These are phyloP conservation scores for Ananas comosus DNA, from an alignment of 176 grass and related monocot genomes.

Conservation along the genomic window DNA sequence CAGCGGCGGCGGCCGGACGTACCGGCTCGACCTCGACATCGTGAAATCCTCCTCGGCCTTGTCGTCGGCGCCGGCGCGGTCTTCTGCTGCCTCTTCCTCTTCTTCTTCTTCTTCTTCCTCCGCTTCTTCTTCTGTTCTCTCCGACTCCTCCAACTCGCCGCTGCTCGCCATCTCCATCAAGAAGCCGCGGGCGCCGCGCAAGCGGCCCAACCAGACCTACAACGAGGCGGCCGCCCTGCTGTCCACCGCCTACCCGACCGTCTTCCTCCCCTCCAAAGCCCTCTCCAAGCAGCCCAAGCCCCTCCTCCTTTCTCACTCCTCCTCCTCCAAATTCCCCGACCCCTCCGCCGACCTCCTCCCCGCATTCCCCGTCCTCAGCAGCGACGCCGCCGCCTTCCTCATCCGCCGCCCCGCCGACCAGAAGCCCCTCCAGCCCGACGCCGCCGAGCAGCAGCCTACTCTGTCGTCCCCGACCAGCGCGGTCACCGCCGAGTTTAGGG, in stretches of 20 bases:
- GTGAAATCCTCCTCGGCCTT: slow-evolving; percentile 46
- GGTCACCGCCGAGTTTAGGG: background rate
- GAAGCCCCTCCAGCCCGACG: background rate
- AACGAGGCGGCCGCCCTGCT: slow-evolving; percentile 88
- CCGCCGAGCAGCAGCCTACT: background rate
- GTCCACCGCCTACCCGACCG: slow-evolving; percentile 68
- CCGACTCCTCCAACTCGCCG: slow-evolving; percentile 35
- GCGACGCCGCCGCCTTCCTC: slow-evolving; percentile 52
- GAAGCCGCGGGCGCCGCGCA: slow-evolving; percentile 61
- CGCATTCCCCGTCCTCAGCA: slow-evolving; percentile 51
- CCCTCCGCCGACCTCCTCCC: slow-evolving; percentile 63
- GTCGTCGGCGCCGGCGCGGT: slow-evolving; percentile 23
- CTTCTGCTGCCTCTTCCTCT: too few species aligned
- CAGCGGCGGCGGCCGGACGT: slow-evolving; percentile 21
- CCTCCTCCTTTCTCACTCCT: slow-evolving; percentile 24
- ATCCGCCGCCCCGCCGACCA: slow-evolving; percentile 25
- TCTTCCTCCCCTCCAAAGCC: slow-evolving; percentile 62
- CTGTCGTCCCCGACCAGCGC: background rate
- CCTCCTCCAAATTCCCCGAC: slow-evolving; percentile 16
- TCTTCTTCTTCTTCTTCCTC: slow-evolving; percentile 53
- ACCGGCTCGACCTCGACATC: slow-evolving; percentile 75
- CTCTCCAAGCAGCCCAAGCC: slow-evolving; percentile 23
- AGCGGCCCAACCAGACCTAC: slow-evolving; percentile 85
- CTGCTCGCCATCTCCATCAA: slow-evolving; percentile 62
- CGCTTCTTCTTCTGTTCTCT: slow-evolving; percentile 40